A percentile compares a stretch with the other conserved stretches of the same genome.
These are phyloP conservation scores for Ceratocystis alfenasii DNA, from an alignment of 2,329 filamentous ascomycete genomes.

Conservation along the genomic window DNA sequence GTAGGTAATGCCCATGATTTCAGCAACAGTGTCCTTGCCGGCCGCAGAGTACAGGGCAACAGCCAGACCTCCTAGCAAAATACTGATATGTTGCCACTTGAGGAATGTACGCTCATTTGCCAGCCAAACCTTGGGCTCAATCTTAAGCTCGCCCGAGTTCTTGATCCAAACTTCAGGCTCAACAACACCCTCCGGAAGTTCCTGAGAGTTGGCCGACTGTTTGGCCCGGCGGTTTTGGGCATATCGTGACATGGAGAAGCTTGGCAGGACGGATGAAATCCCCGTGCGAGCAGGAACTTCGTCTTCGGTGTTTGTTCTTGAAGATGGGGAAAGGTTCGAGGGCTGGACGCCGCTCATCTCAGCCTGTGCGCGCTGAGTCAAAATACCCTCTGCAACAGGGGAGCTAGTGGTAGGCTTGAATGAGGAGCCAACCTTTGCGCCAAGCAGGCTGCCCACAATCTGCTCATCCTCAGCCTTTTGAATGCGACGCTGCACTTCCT, in stretches of 20 bases:
- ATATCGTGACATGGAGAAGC: slow-evolving; percentile 71
- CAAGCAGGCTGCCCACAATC: slow-evolving; percentile 78
- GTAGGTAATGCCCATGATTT: slow-evolving; percentile 70
- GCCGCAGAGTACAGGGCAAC: slow-evolving; percentile 83
- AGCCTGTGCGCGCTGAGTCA: slow-evolving; percentile 30
- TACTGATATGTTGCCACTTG: slow-evolving; percentile 93
- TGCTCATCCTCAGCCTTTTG: slow-evolving; percentile 76
- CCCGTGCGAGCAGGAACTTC: slow-evolving; percentile 26
- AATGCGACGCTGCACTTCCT: slow-evolving; percentile 74
- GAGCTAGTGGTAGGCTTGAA: slow-evolving; percentile 54
- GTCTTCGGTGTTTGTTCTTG: slow-evolving; percentile 30
- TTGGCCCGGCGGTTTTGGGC: slow-evolving; percentile 43
- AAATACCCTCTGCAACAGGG: slow-evolving; percentile 52
- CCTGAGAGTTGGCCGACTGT: slow-evolving; percentile 28
- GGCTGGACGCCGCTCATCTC: slow-evolving; percentile 26
- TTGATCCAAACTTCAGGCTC: slow-evolving; percentile 86
- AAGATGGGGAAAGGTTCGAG: slow-evolving; percentile 17
- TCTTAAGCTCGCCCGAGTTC: slow-evolving; percentile 78
- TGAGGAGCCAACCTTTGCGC: slow-evolving; percentile 39
- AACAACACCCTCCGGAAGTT: slow-evolving; percentile 73
- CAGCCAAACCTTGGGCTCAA: slow-evolving; percentile 97
- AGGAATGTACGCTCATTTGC: slow-evolving; percentile 97
- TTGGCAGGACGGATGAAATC: slow-evolving; percentile 63
- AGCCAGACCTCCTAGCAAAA: slow-evolving; percentile 73
- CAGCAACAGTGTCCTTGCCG: slow-evolving; percentile 62